These are phyloP conservation scores for Crassisporium funariophilum DNA, from an alignment of 768 basidiomycete genomes.

Conservation along the genomic window DNA sequence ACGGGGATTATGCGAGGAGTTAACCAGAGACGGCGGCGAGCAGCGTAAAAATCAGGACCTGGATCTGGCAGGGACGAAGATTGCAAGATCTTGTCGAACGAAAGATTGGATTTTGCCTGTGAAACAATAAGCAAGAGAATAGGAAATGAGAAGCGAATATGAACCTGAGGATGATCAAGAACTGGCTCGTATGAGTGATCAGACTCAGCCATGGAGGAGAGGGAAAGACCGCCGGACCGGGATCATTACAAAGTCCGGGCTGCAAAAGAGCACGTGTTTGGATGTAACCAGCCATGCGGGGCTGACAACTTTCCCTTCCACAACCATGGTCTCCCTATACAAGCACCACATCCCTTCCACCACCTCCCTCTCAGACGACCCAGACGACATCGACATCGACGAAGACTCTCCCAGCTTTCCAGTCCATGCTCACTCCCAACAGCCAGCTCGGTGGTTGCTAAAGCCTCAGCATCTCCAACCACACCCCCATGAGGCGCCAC, in stretches of 20 bases:
- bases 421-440: slow-evolving; percentile 56
- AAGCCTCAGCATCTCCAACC: slow-evolving; percentile 27
- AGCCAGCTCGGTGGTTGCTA: slow-evolving; percentile 58
- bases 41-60: slow-evolving; percentile 65
- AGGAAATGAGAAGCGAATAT: slow-evolving; percentile 6
- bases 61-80: slow-evolving; percentile 52
- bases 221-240: slow-evolving; percentile 2
- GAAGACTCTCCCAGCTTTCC: slow-evolving; percentile 34
- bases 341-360: slow-evolving; percentile 68
- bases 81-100: slow-evolving; percentile 44
- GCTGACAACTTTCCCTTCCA: slow-evolving; percentile 23
- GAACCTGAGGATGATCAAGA: slow-evolving; percentile 11
- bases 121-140: slow-evolving; percentile 7
- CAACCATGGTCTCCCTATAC: slow-evolving; percentile 45
- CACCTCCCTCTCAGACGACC: slow-evolving; percentile 78
- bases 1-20: slow-evolving; percentile 27
- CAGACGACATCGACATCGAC: slow-evolving; percentile 59
- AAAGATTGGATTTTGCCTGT: slow-evolving; percentile 14
- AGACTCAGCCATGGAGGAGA: slow-evolving; percentile 4
- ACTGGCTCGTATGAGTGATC: slow-evolving; percentile 6
- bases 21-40: slow-evolving; percentile 67
- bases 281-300: slow-evolving; percentile 11
- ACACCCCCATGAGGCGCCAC: slow-evolving; percentile 36
- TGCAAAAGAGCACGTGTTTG: slow-evolving; percentile 16
- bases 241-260: not conserved